Base-by-base conservation (phyloP, 176 grass and related monocot species). In the Oryza meridionalis region DNA sequence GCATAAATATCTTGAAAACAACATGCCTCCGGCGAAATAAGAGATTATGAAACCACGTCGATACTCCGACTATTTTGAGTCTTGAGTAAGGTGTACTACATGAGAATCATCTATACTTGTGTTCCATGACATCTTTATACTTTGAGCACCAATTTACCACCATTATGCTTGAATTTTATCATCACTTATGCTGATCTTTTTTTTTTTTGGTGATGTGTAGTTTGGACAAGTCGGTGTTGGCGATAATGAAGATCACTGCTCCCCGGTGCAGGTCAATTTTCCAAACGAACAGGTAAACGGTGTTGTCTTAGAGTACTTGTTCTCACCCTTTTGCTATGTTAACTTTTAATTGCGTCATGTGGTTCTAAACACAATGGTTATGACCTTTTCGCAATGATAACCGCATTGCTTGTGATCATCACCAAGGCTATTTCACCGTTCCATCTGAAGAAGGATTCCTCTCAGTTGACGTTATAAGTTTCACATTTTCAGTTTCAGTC, bases 211-310 rank as follows among this genome's bases (percentile, higher is more conserved):
- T 24, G 55, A 31, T 37, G 65, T 87, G 43, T 63, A 94, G 93
- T 94, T 94, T 92, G 93, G 93, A 22, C 92, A 94, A 74, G 62
- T 92, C 40, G 93, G 93, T 44, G 74, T 86, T 9, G 87, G 43
- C 6, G 90, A 94, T 77, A 88, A 86, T 40, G 51, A 33, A 65
- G 90, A 94, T 77, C 90, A 86, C 79, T 94, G 90, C 76, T 92
- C 87, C 67, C 92, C 93, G 29, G 59, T 78, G 43, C 81, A 73
- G 69, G 90, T 94, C 69, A 85, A 78, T 69, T 85, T 94, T 81
- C 87, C 93, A 1, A 76, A 86, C 4, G 84, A 90, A 70, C 87
- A 92, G 93, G 93, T 94, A 37, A 17, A 31, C 77, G 9, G 19
- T 62, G 43, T 4, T 84, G 29, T 7, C 29, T 26, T 6, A 7